phyloP scores from a whole-genome alignment of 257 asterid genomes.

The Gynochthodes officinalis region DNA sequence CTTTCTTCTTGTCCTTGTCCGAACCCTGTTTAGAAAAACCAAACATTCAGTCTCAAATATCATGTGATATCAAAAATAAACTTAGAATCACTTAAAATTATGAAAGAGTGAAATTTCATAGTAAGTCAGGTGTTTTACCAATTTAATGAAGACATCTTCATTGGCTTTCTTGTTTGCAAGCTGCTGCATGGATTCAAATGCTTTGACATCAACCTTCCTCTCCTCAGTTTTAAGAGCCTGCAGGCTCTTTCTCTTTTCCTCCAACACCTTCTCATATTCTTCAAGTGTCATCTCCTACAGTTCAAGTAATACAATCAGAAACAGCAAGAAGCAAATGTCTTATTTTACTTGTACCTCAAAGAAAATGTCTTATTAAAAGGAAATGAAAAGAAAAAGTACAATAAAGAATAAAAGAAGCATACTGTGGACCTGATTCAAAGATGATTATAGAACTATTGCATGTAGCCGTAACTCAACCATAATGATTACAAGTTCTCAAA shows the following conservation, averaged over 20 bases:
- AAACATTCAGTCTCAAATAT: neutral
- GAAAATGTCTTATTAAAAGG: too few species aligned
- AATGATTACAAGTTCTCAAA: neutral
- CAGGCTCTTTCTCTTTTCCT: conserved; percentile 77
- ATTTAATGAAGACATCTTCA: conserved; percentile 67
- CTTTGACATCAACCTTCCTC: conserved; percentile 82
- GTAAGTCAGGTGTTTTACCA: conserved; percentile 42
- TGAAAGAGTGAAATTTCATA: neutral
- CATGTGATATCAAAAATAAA: neutral
- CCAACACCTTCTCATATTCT: conserved; percentile 80
- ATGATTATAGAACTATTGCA: neutral
- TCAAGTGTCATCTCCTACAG: conserved; percentile 89
- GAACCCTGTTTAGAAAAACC: conserved; percentile 42
- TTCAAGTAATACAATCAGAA: neutral
- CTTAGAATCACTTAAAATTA: neutral
- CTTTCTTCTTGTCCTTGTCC: conserved; percentile 78
- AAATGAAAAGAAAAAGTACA: neutral
- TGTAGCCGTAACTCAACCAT: neutral
- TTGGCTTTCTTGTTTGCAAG: conserved; percentile 71
- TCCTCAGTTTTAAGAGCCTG: conserved; percentile 65
- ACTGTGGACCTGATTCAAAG: neutral
- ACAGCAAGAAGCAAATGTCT: neutral
- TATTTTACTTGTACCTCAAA: neutral
- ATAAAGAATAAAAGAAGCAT: neutral
- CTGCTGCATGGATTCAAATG: conserved; percentile 72